phyloP scores from a whole-genome alignment of 305 asterid genomes.

The Solanum hybrid region DNA sequence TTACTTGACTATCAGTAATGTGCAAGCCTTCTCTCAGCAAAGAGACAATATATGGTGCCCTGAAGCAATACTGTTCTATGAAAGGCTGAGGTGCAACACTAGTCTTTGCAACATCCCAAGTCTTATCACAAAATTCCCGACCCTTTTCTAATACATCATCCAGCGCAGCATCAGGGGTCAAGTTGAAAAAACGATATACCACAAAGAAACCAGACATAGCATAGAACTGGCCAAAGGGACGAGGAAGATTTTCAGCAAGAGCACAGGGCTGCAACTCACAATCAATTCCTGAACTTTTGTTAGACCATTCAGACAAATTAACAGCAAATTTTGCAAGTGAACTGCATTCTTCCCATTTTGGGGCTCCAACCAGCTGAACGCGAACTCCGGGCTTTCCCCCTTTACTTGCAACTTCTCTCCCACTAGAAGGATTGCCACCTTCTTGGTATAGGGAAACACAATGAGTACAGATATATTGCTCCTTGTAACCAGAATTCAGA shows the following conservation, averaged over 20 bases:
- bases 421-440: conserved; percentile 34
- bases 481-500: conserved; percentile 53
- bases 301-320: conserved; percentile 60
- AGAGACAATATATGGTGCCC: conserved; percentile 56
- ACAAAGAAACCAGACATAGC: conserved; percentile 70
- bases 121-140: conserved; percentile 47
- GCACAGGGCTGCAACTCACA: conserved; percentile 62
- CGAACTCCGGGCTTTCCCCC: conserved; percentile 38
- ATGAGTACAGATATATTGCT: conserved; percentile 36
- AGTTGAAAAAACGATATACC: conserved; percentile 53
- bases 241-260: conserved; percentile 45
- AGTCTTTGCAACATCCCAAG: conserved; percentile 45
- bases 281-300: conserved; percentile 29
- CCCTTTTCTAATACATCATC: conserved; percentile 58
- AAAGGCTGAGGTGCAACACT: conserved; percentile 71
- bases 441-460: conserved; percentile 31
- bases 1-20: conserved; percentile 42
- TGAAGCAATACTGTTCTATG: conserved; percentile 71
- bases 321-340: conserved; percentile 52
- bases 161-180: conserved; percentile 47
- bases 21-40: conserved; percentile 66
- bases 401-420: conserved; percentile 24
- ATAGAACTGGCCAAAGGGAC: conserved; percentile 54
- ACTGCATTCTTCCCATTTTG: conserved; percentile 57
- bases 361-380: conserved; percentile 45